These are phyloP conservation scores for Neurospora sp. DNA, from an alignment of 495 filamentous ascomycete species.

Conservation along the genomic window DNA sequence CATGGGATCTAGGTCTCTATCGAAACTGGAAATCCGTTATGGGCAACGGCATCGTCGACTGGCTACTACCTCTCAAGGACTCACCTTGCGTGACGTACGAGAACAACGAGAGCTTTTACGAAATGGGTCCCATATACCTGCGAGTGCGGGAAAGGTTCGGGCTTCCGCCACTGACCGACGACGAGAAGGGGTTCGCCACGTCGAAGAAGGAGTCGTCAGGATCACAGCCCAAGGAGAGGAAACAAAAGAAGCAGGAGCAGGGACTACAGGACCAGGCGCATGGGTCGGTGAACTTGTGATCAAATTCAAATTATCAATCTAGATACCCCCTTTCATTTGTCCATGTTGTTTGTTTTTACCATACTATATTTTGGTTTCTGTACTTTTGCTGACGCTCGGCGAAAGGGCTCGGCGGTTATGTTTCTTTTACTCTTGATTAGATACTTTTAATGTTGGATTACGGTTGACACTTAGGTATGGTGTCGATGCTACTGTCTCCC, in stretches of 20 bases:
- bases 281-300: conserved; percentile 1
- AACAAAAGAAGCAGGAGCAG: conserved; percentile 6
- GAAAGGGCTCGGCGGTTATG: neutral
- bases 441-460: neutral
- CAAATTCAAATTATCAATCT: conserved; percentile 1
- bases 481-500: neutral
- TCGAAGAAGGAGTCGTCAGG: neutral
- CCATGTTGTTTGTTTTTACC: neutral
- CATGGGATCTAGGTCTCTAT: conserved; percentile 58
- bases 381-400: neutral
- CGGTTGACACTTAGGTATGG: neutral
- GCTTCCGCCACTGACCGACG: conserved; percentile 18
- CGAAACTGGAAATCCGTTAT: conserved; percentile 67
- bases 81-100: conserved; percentile 51
- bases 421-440: neutral
- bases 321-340: conserved; percentile 7
- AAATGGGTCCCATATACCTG: conserved; percentile 32
- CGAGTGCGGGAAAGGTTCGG: conserved; percentile 26
- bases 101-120: conserved; percentile 36
- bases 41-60: conserved; percentile 58
- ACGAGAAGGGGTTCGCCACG: neutral
- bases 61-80: conserved; percentile 58
- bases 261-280: neutral
- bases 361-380: neutral
- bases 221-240: conserved; percentile 1